A percentile compares a stretch with the other conserved stretches of the same genome.
These are phyloP conservation scores for Endocarpon pusillum DNA, from an alignment of 495 filamentous ascomycete species.

Conservation along the genomic window DNA sequence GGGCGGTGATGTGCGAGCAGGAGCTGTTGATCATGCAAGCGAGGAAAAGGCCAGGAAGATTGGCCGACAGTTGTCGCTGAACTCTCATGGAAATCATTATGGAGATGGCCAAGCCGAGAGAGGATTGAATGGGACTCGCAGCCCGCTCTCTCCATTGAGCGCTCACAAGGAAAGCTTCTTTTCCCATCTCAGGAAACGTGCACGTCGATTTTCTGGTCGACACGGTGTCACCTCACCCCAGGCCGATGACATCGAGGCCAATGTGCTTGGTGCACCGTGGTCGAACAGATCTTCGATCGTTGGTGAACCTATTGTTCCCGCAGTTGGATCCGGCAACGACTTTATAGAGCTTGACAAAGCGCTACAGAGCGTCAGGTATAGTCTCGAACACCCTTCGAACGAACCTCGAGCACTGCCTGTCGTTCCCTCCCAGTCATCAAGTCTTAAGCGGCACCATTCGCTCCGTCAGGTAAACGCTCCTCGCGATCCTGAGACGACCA, in stretches of 20 bases:
- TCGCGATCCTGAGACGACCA: conserved; percentile 45
- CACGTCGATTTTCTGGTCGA: conserved; percentile 78
- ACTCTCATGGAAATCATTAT: conserved; percentile 86
- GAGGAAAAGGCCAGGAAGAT: conserved; percentile 78
- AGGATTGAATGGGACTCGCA: conserved; percentile 67
- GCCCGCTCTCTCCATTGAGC: conserved; percentile 42
- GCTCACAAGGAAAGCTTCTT: conserved; percentile 90
- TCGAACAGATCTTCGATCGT: conserved; percentile 70
- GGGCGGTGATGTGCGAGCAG: conserved; percentile 18
- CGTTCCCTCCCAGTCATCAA: conserved; percentile 14
- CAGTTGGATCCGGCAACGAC: conserved; percentile 37
- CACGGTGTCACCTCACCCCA: conserved; percentile 58
- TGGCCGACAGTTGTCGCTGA: conserved; percentile 83
- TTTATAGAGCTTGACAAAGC: conserved; percentile 64
- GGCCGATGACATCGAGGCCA: conserved; percentile 76
- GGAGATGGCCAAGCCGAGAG: conserved; percentile 85
- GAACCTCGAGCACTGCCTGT: conserved; percentile 29
- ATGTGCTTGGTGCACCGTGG: conserved; percentile 83
- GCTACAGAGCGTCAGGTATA: conserved; percentile 50
- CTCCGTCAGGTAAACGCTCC: conserved; percentile 49
- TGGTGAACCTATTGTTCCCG: conserved; percentile 43
- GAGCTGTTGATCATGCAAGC: conserved; percentile 16
- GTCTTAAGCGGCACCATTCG: conserved; percentile 54
- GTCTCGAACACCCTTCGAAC: conserved; percentile 34
- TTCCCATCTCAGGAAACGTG: conserved; percentile 88